Base-by-base conservation (phyloP, 768 basidiomycete species). In the Mycena capillaripes region DNA sequence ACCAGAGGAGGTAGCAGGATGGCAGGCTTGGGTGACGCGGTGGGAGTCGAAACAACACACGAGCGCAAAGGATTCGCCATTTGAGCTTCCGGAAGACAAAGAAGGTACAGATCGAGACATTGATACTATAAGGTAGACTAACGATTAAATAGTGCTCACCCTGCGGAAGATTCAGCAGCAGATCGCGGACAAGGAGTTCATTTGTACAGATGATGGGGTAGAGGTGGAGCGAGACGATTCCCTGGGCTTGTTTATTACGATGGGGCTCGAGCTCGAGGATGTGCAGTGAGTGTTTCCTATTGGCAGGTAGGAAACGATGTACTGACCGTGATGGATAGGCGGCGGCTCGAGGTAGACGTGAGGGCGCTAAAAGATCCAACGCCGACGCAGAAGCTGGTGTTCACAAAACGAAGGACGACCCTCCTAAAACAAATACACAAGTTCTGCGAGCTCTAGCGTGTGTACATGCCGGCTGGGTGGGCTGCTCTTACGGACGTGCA, bases 211-310 rank as follows among this genome's bases (percentile, higher is more conserved):
- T 4, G 48, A 53, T 11, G 62, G 62, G 4, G 32, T 64, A 4
- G 62, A 64, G 48, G 25, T 52, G 0, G 62, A 52, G 62, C 62
- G 30, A n/a, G 62, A 64, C 11, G 48, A 64, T 14, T 36, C 50
- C 9, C 48, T 32, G 9, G 48, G 62, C 3, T 4, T 7, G 2
- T 64, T 64, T 30, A 42, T 64, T 8, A n/a, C 48, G 23, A 52
- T 64, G 50, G 62, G 62, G 0, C 14, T 64, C 32, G 48, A 64
- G 7, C 21, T 64, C 1, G 62, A 64, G 30, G 62, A 64, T n/a
- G 12, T 7, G 23, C 62, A 64, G 62, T 64, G n/a, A n/a, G 25
- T 4, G 62, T 64, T 4, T 27, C 53, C 11, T 19, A 2, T 17
- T 1, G 5, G 32, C 6, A n/a, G 44, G n/a, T n/a, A 10, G 1